phyloP scores from a whole-genome alignment of 768 basidiomycete species.

The Lactifluus volemus region DNA sequence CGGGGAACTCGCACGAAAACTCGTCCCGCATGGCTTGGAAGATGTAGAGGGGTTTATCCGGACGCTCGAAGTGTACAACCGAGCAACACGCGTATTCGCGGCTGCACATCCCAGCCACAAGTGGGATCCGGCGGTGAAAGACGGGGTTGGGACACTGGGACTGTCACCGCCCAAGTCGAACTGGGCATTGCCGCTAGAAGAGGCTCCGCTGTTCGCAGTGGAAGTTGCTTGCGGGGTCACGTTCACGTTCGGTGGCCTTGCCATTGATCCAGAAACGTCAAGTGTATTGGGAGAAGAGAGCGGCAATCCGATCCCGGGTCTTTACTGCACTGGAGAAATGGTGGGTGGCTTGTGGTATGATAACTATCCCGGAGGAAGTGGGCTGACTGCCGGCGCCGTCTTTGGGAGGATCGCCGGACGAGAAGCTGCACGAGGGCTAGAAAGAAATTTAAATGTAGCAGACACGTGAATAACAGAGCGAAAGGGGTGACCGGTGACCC shows the following conservation, averaged over 20 bases:
- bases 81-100: constrained; percentile 34
- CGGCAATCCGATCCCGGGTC: constrained; percentile 37
- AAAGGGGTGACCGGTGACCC: constrained; percentile 25
- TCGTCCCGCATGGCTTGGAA: constrained; percentile 39
- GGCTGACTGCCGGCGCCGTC: constrained; percentile 55
- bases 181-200: constrained; percentile 52
- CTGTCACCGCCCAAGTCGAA: constrained; percentile 51
- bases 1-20: constrained; percentile 41
- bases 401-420: constrained; percentile 40
- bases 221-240: constrained; percentile 64
- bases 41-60: constrained; percentile 34
- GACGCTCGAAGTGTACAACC: constrained; percentile 45
- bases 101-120: constrained; percentile 27
- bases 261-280: constrained; percentile 46
- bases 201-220: constrained; percentile 52
- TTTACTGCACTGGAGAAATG: constrained; percentile 65
- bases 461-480: constrained; percentile 21
- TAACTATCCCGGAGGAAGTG: constrained; percentile 67
- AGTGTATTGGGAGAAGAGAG: constrained; percentile 39
- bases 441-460: not conserved
- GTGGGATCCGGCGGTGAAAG: constrained; percentile 62
- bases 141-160: constrained; percentile 45
- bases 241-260: constrained; percentile 64
- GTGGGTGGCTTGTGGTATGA: constrained; percentile 53
- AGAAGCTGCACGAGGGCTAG: not conserved